Conservation (phyloP, 257 asterid genomes). For the Thymus quinquecostatus region DNA sequence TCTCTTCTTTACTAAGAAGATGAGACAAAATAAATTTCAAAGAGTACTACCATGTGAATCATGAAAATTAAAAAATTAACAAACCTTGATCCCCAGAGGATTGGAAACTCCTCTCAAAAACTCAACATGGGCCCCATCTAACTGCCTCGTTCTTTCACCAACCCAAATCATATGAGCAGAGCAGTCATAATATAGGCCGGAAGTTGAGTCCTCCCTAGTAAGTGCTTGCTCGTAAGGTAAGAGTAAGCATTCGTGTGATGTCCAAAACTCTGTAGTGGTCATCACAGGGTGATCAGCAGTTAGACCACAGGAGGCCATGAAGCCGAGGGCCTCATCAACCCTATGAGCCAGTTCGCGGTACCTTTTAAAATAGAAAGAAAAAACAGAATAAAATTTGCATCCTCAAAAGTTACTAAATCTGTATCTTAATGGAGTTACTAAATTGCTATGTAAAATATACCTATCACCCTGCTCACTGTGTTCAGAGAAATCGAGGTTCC, state of each 20-base stretch:
- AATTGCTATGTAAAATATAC: conserved; percentile 32
- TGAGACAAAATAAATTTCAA: neutral
- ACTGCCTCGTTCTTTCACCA: conserved; percentile 79
- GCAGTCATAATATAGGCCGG: conserved; percentile 75
- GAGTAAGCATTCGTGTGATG: conserved; percentile 75
- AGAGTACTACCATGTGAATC: conserved; percentile 1
- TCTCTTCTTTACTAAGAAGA: neutral
- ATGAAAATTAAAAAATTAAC: neutral
- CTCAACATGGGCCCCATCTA: conserved; percentile 80
- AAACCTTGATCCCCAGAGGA: conserved; percentile 81
- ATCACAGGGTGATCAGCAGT: conserved; percentile 64
- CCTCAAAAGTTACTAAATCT: no score
- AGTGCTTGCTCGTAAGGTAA: conserved; percentile 79
- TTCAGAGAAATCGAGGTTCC: conserved; percentile 83
- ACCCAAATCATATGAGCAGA: conserved; percentile 90
- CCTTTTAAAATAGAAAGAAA: conserved; percentile 39
- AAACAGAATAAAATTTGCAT: neutral
- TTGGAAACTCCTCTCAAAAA: conserved; percentile 70
- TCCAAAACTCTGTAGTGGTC: conserved; percentile 81
- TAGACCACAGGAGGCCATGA: conserved; percentile 76
- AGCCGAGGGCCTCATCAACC: conserved; percentile 79
- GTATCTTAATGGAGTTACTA: neutral
- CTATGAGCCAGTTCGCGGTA: conserved; percentile 75
- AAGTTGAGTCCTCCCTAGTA: conserved; percentile 75
- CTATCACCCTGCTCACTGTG: conserved; percentile 83